Conservation (phyloP, 2,329 filamentous ascomycete species). For the Ascochyta clinopodiicola region DNA sequence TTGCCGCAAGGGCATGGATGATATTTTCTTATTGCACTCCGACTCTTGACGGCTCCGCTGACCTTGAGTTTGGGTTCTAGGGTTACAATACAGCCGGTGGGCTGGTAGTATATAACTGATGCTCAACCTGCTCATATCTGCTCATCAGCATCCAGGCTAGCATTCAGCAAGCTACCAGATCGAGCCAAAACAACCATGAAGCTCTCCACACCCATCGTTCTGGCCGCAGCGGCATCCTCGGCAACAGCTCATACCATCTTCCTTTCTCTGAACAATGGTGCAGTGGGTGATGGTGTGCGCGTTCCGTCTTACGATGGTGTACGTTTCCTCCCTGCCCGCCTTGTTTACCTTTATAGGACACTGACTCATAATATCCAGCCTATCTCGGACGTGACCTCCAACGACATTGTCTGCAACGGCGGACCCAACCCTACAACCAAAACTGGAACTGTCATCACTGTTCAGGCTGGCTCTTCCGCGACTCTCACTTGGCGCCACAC, state of each 20-base stretch:
- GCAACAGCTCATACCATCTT: conserved; percentile 61
- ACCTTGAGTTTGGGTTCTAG: not conserved
- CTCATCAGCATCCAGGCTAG: not conserved
- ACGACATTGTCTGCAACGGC: conserved; percentile 65
- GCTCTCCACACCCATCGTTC: conserved; percentile 31
- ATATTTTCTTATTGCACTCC: not conserved
- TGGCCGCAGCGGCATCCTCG: conserved; percentile 40
- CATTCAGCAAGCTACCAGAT: not conserved
- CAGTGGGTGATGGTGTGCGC: conserved; percentile 59
- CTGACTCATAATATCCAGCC: conserved; percentile 51
- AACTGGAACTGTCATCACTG: conserved; percentile 48
- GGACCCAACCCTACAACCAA: conserved; percentile 56
- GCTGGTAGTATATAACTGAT: not conserved
- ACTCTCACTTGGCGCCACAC: conserved; percentile 66
- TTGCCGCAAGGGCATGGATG: not conserved
- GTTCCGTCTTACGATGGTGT: conserved; percentile 52
- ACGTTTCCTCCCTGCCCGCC: conserved; percentile 2
- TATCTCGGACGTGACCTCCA: conserved; percentile 61
- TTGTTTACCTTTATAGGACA: not conserved
- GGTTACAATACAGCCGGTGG: not conserved
- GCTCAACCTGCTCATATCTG: not conserved
- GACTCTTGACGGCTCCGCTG: not conserved
- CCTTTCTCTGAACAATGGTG: conserved; percentile 55
- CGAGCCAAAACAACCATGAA: conserved; percentile 31
- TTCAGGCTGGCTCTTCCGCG: conserved; percentile 56